Evolutionary conservation across 2,329 filamentous ascomycete species (phyloP), one percentile per base, ranked within the genome.

Genomic region (Neopestalotiopsis sp.): DNA sequence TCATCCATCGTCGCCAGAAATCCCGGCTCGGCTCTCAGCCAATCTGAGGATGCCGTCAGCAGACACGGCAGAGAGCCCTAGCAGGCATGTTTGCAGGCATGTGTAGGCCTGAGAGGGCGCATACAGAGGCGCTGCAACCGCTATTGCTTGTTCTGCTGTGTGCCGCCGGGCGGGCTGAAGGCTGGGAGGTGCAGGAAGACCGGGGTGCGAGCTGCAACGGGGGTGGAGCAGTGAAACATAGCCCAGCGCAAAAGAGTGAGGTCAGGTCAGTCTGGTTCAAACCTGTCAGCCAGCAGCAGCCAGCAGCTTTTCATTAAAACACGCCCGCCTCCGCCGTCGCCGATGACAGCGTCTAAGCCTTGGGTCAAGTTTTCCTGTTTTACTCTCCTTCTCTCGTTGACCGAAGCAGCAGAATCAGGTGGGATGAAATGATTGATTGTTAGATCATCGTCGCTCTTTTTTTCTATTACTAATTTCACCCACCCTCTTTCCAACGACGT

Each of bases 31-130:
- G 45, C 17, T 52, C 17, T 52, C 14, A 20, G 20, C 45, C 45
- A 52, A 52, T 52, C 45, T 52, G 45, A 52, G 45, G 45, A 52
- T 52, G 45, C 45, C 45, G 45, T 52, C 45, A 52, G 45, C 45
- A 52, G 20, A 52, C 20, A 20, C 45, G 45, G 17, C 45, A 17
- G 9, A 17, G 4, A n/a, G 45, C 45, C 45, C 45, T 52, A n/a
- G 45, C 45, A 52, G 34, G 45, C 45, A n/a, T 52, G 7, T 52
- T 49, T 52, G 45, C 45, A 52, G 34, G 34, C 34, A 38, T 38
- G 34, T 38, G 34, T 38, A 38, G 34, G 34, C 34, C 34, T 10
- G 10, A 38, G 34, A 38, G 6, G 34, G 34, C 34, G 10, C 34
- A 20, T 9, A 52, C 5, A 3, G 17, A 52, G 45, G 17, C 45